Percentiles rank a stretch among this genome's conserved stretches.
These are phyloP conservation scores for Xerocomus amazonicus DNA, from an alignment of 1,284 basidiomycete species.

Conservation along the genomic window DNA sequence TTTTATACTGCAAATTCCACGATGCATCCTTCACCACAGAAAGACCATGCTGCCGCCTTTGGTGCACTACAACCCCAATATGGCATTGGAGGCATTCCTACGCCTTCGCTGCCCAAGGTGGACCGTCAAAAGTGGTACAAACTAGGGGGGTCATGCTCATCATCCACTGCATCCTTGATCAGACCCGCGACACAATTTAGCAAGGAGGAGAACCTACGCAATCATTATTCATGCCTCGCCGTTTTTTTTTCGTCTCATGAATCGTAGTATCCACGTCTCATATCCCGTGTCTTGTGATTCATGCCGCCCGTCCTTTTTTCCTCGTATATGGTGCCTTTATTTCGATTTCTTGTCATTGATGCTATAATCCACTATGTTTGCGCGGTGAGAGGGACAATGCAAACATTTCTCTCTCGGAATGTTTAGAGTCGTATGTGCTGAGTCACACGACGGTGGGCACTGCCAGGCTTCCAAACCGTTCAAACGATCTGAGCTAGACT, in stretches of 20 bases:
- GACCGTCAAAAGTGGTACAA: conserved; percentile 18
- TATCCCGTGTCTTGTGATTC: neutral
- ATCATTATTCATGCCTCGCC: neutral
- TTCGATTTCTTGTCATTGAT: too few species aligned
- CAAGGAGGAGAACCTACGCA: too few species aligned
- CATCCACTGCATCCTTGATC: conserved; percentile 20
- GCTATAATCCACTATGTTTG: too few species aligned
- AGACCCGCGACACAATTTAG: neutral
- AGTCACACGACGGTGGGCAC: too few species aligned
- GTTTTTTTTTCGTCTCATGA: neutral
- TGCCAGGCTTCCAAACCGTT: too few species aligned
- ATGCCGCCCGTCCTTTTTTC: neutral
- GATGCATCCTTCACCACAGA: too few species aligned
- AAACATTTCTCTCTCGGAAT: too few species aligned
- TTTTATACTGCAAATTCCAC: too few species aligned
- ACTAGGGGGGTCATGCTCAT: conserved; percentile 9
- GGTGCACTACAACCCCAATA: conserved; percentile 21
- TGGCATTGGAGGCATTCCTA: conserved; percentile 23
- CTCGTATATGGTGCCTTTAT: too few species aligned
- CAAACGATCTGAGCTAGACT: too few species aligned
- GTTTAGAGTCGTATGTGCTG: too few species aligned
- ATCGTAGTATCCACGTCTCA: conserved; percentile 1
- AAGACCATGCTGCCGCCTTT: conserved; percentile 26
- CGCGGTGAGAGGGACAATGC: too few species aligned
- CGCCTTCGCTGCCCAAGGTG: conserved; percentile 1